Evolutionary conservation across 202 grass and related monocot genomes (phyloP), one percentile per base, ranked within the genome.

Genomic region (Schoenoplectus triqueter): DNA sequence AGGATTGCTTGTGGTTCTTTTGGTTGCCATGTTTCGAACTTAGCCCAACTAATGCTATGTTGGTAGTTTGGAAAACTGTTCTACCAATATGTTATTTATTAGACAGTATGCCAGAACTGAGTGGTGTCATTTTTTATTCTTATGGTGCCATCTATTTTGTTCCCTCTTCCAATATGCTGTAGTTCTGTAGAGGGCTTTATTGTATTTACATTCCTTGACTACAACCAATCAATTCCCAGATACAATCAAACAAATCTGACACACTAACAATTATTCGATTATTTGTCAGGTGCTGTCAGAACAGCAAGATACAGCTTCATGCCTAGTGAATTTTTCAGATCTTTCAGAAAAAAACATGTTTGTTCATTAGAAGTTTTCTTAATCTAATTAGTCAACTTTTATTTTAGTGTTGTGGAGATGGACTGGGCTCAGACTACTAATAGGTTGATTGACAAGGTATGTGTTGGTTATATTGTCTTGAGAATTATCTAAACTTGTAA

Each of bases 361-460:
- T 59, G 49, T 59, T 54, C 81, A 9, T 72, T 79, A 85, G 13
- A 64, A 80, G 54, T 84, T 84, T 14, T 61, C 77, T 76, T 11
- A 75, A 44, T 88, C 21, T 77, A 40, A 77, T 57, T 15, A 77
- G 21, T 72, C 60, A 86, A 86, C 61, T 87, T 89, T 78, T 71
- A 74, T 85, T 77, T 70, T 86, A 99, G 97, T 74, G 80, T 85
- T 60, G 88, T 22, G 2, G 97, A 94, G 83, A 87, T 92, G 82
- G 90, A 99, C 45, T 99, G 97, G 97, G 90, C 92, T 87, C 89
- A 90, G 80, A 85, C 90, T 89, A 84, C 97, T 79, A 94, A 90
- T 88, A 91, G 97, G 86, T 90, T 99, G 84, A 92, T 91, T 51
- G 94, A 99, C 80, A 99, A 99, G 97, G 96, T 99, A 78, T 63